These are phyloP conservation scores for Zygoascus bituminiphila DNA, from an alignment of 805 yeast genomes.

Conservation along the genomic window DNA sequence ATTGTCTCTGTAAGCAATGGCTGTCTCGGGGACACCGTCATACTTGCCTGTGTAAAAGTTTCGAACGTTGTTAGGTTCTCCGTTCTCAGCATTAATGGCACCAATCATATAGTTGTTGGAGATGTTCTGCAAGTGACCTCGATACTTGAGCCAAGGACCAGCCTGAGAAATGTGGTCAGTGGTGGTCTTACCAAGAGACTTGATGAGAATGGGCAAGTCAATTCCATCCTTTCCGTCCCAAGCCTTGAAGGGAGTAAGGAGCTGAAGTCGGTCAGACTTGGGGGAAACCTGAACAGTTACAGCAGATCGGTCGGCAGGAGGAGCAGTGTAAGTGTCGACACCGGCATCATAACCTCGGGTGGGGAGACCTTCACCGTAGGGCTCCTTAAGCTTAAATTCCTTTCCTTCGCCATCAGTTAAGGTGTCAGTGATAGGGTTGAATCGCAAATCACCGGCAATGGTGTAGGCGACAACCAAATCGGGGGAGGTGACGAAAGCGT, in stretches of 20 bases:
- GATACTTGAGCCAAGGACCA: constrained; percentile 99
- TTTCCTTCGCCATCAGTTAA: constrained; percentile 82
- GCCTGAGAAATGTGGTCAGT: constrained; percentile 99
- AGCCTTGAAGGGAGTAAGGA: constrained; percentile 83
- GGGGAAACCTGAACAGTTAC: constrained; percentile 76
- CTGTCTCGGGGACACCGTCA: constrained; percentile 95
- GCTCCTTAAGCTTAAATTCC: constrained; percentile 80
- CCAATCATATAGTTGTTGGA: constrained; percentile 99
- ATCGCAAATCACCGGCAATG: constrained; percentile 89
- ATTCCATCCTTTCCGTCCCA: constrained; percentile 95
- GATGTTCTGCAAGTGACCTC: constrained; percentile 98
- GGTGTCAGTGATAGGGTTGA: constrained; percentile 90
- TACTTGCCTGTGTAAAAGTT: constrained; percentile 87
- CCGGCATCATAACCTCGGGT: constrained; percentile 83
- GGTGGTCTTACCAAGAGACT: constrained; percentile 95
- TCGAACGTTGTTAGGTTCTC: constrained; percentile 82
- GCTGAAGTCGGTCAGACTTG: constrained; percentile 91
- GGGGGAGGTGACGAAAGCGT: constrained; percentile 95
- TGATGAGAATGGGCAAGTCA: constrained; percentile 86
- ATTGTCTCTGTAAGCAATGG: constrained; percentile 34
- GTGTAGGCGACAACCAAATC: constrained; percentile 93
- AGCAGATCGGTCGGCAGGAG: constrained; percentile 74
- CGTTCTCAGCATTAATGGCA: constrained; percentile 94
- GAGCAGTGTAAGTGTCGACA: constrained; percentile 92
- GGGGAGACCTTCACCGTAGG: constrained; percentile 87